Evolutionary conservation across 306 rosid species (phyloP).

Genomic region (Fragaria ananassa): DNA sequence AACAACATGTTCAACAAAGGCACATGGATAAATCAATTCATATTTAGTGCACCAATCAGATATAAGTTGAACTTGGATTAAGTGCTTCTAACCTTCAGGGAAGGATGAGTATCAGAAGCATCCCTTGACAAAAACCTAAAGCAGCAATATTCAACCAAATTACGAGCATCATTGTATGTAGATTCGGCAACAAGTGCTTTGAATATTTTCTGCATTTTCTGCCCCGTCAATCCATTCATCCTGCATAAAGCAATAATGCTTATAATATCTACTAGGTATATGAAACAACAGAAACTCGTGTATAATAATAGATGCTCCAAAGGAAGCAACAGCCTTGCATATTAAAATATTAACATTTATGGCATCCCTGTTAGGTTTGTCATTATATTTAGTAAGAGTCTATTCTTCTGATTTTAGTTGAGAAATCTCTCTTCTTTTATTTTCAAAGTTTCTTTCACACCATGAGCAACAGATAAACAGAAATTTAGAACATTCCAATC

Average conservation of each 20-base stretch:
- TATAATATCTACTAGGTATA: constrained; percentile 34
- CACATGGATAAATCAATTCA: not conserved
- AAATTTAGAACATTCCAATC: not conserved
- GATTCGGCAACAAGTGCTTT: constrained; percentile 78
- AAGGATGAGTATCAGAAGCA: constrained; percentile 75
- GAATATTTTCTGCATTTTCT: constrained; percentile 85
- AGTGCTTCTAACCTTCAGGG: constrained; percentile 59
- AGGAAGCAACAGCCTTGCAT: constrained; percentile 11
- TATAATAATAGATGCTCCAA: not conserved
- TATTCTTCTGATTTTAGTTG: not conserved
- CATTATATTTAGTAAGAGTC: not conserved
- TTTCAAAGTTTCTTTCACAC: not conserved
- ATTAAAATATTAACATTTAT: not conserved
- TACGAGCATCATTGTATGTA: constrained; percentile 63
- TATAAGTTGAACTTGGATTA: not conserved
- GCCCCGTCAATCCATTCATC: constrained; percentile 94
- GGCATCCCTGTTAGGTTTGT: not conserved
- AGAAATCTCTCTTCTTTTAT: not conserved
- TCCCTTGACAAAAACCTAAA: constrained; percentile 94
- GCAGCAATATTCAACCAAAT: constrained; percentile 96
- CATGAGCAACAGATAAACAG: not conserved
- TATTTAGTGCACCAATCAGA: not conserved
- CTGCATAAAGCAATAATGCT: constrained; percentile 61
- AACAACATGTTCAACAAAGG: not conserved
- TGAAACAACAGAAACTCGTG: constrained; percentile 24